A percentile compares a stretch with the other conserved stretches of the same genome.
phyloP scores from a whole-genome alignment of 768 basidiomycete genomes.

The Trametes villosa region DNA sequence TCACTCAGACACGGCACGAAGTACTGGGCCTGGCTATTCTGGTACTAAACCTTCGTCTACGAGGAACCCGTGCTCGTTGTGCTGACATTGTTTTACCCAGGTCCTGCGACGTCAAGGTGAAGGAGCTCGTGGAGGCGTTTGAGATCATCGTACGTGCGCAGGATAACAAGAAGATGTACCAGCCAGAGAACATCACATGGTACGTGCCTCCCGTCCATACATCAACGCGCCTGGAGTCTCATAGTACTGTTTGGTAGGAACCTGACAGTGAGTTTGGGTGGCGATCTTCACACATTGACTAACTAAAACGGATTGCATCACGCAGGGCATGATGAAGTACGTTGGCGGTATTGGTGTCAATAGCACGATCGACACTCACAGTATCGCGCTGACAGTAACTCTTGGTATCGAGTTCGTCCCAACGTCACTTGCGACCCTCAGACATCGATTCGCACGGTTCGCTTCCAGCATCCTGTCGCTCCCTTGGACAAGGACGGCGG shows the following conservation, averaged over 20 bases:
- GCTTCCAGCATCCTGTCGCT: conserved; percentile 24
- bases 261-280: neutral
- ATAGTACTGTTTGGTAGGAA: too few relatives aligned
- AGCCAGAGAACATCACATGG: conserved; percentile 29
- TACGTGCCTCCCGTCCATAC: neutral
- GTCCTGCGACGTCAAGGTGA: conserved; percentile 25
- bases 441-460: conserved; percentile 1
- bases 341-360: neutral
- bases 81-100: neutral
- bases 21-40: conserved; percentile 31
- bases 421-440: conserved; percentile 2
- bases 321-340: conserved; percentile 31
- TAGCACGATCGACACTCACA: neutral
- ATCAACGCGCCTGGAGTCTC: neutral
- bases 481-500: conserved; percentile 22
- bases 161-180: conserved; percentile 25
- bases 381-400: conserved; percentile 17
- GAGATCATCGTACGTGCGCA: conserved; percentile 24
- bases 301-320: too few relatives aligned
- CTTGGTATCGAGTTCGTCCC: conserved; percentile 28
- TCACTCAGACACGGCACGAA: conserved; percentile 24
- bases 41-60: conserved; percentile 6
- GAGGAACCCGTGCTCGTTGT: too few relatives aligned
- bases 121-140: conserved; percentile 20
- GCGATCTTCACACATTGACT: too few relatives aligned